phyloP scores from a whole-genome alignment of 139 green algal genomes.

The Coelastrella sp. region DNA sequence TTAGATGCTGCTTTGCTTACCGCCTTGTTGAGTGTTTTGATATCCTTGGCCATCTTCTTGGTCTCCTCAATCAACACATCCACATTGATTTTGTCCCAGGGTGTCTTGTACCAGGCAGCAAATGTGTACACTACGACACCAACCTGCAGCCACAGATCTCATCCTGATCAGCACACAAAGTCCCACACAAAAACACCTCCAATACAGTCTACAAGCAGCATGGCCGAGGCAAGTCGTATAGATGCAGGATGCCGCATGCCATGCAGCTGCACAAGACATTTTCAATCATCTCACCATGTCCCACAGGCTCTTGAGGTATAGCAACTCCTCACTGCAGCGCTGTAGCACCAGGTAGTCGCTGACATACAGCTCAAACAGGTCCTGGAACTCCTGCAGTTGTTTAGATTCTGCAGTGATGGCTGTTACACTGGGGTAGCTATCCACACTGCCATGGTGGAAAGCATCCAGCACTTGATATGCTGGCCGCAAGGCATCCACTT shows the following conservation, averaged over 20 bases:
- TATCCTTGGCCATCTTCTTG: constrained; percentile 89
- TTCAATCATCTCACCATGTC: constrained; percentile 70
- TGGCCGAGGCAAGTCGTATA: background rate
- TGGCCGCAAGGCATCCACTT: constrained; percentile 70
- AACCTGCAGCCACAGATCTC: constrained; percentile 45
- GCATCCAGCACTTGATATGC: constrained; percentile 70
- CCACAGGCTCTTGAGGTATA: constrained; percentile 87
- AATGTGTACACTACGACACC: constrained; percentile 87
- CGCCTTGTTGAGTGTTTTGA: constrained; percentile 58
- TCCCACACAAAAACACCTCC: background rate
- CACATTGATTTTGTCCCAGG: constrained; percentile 91
- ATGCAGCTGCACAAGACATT: background rate
- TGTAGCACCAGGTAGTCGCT: constrained; percentile 84
- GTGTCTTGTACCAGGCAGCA: constrained; percentile 83
- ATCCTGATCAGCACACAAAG: background rate
- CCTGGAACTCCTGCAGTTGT: constrained; percentile 87
- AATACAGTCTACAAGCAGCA: background rate
- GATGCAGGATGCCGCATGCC: too few species aligned
- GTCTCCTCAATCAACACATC: constrained; percentile 88
- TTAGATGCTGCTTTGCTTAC: background rate
- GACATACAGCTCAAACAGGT: constrained; percentile 92
- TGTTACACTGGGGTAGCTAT: constrained; percentile 71
- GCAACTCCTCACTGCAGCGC: constrained; percentile 89
- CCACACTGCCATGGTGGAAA: constrained; percentile 79
- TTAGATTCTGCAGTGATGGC: constrained; percentile 79